Evolutionary conservation across 169 alveolate species (phyloP).

Genomic region (Plasmodium inui): DNA sequence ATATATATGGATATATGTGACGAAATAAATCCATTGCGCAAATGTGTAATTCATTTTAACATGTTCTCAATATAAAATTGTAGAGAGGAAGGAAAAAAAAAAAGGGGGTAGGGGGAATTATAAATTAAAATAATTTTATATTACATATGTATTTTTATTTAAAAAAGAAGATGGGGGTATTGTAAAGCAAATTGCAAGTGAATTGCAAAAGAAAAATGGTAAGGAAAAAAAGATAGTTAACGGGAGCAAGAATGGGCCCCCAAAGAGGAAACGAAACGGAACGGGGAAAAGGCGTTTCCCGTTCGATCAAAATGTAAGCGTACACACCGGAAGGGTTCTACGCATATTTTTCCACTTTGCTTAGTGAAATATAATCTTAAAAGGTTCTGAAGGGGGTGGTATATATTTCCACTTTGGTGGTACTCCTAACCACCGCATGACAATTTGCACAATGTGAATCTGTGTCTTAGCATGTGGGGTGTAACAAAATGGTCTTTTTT

Average conservation of each 20-base stretch:
- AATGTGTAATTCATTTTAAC: slow-evolving; percentile 74
- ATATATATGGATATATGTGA: slow-evolving; percentile 29
- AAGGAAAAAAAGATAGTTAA: background rate
- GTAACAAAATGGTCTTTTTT: background rate
- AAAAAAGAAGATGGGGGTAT: background rate
- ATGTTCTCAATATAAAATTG: slow-evolving; percentile 62
- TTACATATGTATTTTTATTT: slow-evolving; percentile 20
- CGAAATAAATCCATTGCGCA: slow-evolving; percentile 57
- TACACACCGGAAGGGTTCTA: background rate
- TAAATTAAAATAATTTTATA: slow-evolving; percentile 44
- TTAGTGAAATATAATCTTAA: slow-evolving; percentile 3
- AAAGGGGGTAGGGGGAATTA: background rate
- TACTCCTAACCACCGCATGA: background rate
- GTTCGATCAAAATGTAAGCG: background rate
- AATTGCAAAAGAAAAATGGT: background rate
- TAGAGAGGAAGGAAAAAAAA: slow-evolving; percentile 8
- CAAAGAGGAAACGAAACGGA: slow-evolving; percentile 1
- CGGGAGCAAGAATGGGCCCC: background rate
- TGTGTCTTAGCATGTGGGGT: background rate
- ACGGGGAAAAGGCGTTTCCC: background rate
- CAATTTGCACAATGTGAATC: background rate
- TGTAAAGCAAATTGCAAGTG: background rate
- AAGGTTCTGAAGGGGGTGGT: background rate
- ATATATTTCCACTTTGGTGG: background rate
- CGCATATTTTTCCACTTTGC: background rate